Base-by-base conservation (phyloP, 75 land plant genomes). In the Selaginella moellendorffii region DNA sequence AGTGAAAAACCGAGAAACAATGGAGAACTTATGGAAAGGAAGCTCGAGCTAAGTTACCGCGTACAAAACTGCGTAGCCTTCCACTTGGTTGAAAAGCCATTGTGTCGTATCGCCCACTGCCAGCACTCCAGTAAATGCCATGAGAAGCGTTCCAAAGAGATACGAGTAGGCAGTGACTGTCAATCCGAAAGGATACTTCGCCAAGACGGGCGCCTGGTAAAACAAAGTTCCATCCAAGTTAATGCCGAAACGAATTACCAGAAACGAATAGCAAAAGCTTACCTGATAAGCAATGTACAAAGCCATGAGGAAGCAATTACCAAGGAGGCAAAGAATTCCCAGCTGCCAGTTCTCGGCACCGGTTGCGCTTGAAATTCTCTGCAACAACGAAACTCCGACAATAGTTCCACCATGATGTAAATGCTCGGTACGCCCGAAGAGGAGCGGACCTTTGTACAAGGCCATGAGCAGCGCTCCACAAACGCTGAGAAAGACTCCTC, bases 271-370 rank as follows among this genome's bases (percentile, higher is more conserved):
- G 14, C 5, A 5, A 5, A 36, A 36, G 5, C 5, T 36, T 72
- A 90, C 97, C 87, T 90, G 97, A 60, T 81, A 76, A 21, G 83
- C 93, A 17, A 91, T 63, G 66, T 82, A 91, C 5, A 70, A 24
- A n/a, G 93, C 93, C 88, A 91, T 82, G 76, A 86, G 85, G 31
- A 91, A 71, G 61, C 93, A 80, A 69, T 91, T 91, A n/a, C 88
- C 97, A 64, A 91, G 82, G 25, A 91, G 72, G 69, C 97, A 91
- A 42, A 91, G 54, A 24, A 85, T 78, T 63, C 97, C 95, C 76
- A 91, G 59, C 62, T 88, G 87, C 86, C 88, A 91, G 9, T 62
- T 65, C 9, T 77, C 83, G 24, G 87, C n/a, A n/a, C n/a, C n/a
- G n/a, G n/a, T n/a, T n/a, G n/a, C n/a, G n/a, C 46, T 14, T 36